Evolutionary conservation across 176 grass and related monocot genomes (phyloP).

Genomic region (Cenchrus fungigraminus): DNA sequence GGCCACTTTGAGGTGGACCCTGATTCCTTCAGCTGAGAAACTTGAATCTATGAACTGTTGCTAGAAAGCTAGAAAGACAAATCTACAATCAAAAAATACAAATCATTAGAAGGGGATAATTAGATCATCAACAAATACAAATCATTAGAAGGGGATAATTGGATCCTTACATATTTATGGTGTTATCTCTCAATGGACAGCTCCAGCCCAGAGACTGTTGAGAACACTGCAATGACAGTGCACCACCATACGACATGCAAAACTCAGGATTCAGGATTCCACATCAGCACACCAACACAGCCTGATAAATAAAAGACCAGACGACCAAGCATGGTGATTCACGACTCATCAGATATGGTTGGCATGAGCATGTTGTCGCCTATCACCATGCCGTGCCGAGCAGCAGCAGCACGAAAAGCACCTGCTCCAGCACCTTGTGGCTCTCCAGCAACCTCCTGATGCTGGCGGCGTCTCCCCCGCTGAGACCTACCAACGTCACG

Average conservation of each 20-base stretch:
- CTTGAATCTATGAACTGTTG: constrained; percentile 16
- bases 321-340: neutral
- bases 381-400: constrained; percentile 93
- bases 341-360: constrained; percentile 69
- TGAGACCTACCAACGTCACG: neutral
- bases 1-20: constrained; percentile 28
- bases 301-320: neutral
- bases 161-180: constrained; percentile 86
- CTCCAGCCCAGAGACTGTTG: constrained; percentile 91
- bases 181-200: constrained; percentile 88
- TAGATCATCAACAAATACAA: neutral
- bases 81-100: neutral
- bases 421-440: constrained; percentile 70
- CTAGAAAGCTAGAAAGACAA: constrained; percentile 22
- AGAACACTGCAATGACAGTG: constrained; percentile 76
- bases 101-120: no score
- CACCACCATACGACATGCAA: constrained; percentile 3
- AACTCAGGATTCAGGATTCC: constrained; percentile 11
- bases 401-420: constrained; percentile 75
- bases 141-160: constrained; percentile 32
- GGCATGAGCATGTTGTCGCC: constrained; percentile 95
- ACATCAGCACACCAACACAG: neutral
- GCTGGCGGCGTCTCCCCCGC: constrained; percentile 35
- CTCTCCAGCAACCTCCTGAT: constrained; percentile 68
- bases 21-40: constrained; percentile 28